phyloP scores from a whole-genome alignment of 2,329 filamentous ascomycete species.

The Fusarium acutatum region DNA sequence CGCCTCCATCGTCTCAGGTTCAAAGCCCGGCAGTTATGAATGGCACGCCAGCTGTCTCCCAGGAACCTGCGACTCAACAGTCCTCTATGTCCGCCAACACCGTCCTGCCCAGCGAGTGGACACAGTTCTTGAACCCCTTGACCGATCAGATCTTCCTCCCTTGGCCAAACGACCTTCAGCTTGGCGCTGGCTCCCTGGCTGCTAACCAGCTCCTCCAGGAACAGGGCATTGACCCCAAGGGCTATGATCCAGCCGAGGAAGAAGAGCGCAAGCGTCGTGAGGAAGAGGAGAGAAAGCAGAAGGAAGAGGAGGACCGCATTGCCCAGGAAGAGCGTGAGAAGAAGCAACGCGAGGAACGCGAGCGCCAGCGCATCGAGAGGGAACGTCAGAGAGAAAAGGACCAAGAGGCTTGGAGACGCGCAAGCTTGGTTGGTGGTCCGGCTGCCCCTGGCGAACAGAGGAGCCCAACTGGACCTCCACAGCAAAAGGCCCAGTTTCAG shows the following conservation, averaged over 20 bases:
- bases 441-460: constrained; percentile 40
- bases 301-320: constrained; percentile 57
- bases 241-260: constrained; percentile 66
- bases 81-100: constrained; percentile 47
- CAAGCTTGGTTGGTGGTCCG: constrained; percentile 45
- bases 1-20: constrained; percentile 45
- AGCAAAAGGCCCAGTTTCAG: constrained; percentile 62
- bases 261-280: constrained; percentile 60
- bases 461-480: constrained; percentile 41
- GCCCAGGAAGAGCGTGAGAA: constrained; percentile 58
- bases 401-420: constrained; percentile 52
- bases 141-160: constrained; percentile 73
- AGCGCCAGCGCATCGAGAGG: constrained; percentile 51
- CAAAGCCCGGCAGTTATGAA: constrained; percentile 48
- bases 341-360: constrained; percentile 50
- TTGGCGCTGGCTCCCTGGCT: constrained; percentile 74
- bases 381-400: constrained; percentile 55
- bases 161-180: constrained; percentile 78
- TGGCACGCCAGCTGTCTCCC: constrained; percentile 41
- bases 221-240: constrained; percentile 67
- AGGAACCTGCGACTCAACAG: constrained; percentile 47
- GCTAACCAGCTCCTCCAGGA: constrained; percentile 69
- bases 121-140: constrained; percentile 63
- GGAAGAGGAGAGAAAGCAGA: constrained; percentile 58
- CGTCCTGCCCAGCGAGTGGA: constrained; percentile 58